phyloP scores from a whole-genome alignment of 208 protist genomes.

The Wallacemonas sp. region DNA sequence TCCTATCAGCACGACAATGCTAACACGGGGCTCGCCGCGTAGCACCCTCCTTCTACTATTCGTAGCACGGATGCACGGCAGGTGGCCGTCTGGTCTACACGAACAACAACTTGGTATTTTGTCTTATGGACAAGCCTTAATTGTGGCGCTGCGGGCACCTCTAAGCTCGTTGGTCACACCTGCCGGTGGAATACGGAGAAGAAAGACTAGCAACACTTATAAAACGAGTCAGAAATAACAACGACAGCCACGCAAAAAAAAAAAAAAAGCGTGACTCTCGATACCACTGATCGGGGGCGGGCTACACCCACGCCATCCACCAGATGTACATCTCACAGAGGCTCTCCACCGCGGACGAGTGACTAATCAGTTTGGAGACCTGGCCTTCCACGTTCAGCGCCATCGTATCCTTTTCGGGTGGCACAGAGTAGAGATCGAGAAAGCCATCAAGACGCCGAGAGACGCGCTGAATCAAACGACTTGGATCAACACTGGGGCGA shows the following conservation, averaged over 20 bases:
- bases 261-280: not conserved
- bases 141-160: too few relatives aligned
- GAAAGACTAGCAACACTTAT: too few relatives aligned
- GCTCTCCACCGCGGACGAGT: constrained; percentile 91
- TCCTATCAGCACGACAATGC: too few relatives aligned
- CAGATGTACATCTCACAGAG: constrained; percentile 95
- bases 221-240: not conserved
- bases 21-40: too few relatives aligned
- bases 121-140: too few relatives aligned
- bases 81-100: too few relatives aligned
- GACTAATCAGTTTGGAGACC: constrained; percentile 92
- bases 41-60: too few relatives aligned
- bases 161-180: too few relatives aligned
- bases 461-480: constrained; percentile 68
- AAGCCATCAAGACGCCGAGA: constrained; percentile 78
- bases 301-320: constrained; percentile 96
- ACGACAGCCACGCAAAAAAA: not conserved
- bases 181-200: too few relatives aligned
- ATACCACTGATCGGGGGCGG: too few relatives aligned
- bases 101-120: too few relatives aligned
- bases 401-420: constrained; percentile 56
- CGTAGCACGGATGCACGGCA: too few relatives aligned
- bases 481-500: constrained; percentile 32
- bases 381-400: constrained; percentile 92
- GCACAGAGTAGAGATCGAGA: constrained; percentile 72